These are phyloP conservation scores for Seiridium unicorne DNA, from an alignment of 2,329 filamentous ascomycete species.

Conservation along the genomic window DNA sequence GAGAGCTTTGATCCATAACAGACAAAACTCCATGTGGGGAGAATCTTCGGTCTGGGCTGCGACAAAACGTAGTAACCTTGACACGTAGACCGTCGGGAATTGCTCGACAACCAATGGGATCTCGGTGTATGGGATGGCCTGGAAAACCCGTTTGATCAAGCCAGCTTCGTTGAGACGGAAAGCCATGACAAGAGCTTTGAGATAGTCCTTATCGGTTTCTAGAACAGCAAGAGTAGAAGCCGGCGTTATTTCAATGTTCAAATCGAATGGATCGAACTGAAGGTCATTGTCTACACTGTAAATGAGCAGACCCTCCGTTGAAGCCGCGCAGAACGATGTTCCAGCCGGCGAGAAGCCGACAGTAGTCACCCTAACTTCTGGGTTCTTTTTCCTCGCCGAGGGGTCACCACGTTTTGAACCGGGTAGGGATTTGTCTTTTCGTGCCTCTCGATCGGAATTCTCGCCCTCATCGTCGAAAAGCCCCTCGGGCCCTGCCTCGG, in stretches of 20 bases:
- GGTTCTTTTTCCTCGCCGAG: conserved; percentile 70
- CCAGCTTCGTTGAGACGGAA: conserved; percentile 89
- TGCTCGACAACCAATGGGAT: conserved; percentile 76
- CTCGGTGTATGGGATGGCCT: conserved; percentile 72
- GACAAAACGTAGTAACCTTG: conserved; percentile 81
- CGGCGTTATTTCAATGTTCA: conserved; percentile 91
- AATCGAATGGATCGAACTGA: conserved; percentile 92
- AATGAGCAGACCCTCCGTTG: conserved; percentile 89
- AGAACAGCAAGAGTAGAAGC: conserved; percentile 73
- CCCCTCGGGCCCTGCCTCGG: conserved; percentile 80
- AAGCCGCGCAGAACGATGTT: conserved; percentile 88
- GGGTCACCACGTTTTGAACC: conserved; percentile 85
- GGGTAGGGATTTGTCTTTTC: conserved; percentile 75
- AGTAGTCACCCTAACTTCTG: conserved; percentile 81
- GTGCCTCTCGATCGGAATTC: conserved; percentile 83
- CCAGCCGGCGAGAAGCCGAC: conserved; percentile 89
- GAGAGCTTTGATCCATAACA: conserved; percentile 85
- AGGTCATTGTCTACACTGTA: conserved; percentile 85
- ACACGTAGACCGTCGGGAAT: conserved; percentile 82
- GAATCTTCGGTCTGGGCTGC: conserved; percentile 85
- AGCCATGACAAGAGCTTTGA: conserved; percentile 94
- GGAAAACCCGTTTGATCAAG: conserved; percentile 82
- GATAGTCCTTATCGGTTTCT: conserved; percentile 70
- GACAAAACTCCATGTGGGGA: conserved; percentile 91
- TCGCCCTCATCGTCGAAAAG: conserved; percentile 89